Evolutionary conservation across 768 basidiomycete genomes (phyloP).

Genomic region (Podaxis mareebaensis): DNA sequence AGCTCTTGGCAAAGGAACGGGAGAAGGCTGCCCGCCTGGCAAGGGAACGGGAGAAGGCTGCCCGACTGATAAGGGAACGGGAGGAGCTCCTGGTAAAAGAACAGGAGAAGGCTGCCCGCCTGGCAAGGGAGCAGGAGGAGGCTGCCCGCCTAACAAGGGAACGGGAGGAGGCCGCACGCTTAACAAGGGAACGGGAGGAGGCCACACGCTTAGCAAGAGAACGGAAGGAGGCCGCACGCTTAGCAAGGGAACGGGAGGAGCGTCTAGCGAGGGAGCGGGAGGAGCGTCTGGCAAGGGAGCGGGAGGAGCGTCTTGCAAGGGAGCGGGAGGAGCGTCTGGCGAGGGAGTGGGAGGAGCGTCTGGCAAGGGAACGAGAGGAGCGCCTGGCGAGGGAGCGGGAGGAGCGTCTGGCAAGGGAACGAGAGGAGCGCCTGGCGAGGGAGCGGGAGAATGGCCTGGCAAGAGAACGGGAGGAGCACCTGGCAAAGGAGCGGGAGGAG

Average conservation of each 20-base stretch:
- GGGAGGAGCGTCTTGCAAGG: not conserved
- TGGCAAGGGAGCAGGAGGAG: not conserved
- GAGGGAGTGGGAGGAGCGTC: not conserved
- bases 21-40: not conserved
- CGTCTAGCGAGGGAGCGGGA: not conserved
- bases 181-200: not conserved
- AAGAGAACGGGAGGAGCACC: no score
- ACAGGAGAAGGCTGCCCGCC: not conserved
- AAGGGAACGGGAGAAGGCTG: not conserved
- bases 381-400: not conserved
- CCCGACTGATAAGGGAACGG: not conserved
- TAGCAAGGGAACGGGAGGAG: not conserved
- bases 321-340: not conserved
- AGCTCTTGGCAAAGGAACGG: not conserved
- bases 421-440: not conserved
- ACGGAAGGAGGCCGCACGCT: not conserved
- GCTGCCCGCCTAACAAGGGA: not conserved
- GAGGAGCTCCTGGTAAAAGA: not conserved
- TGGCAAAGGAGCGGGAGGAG: not conserved
- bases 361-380: not conserved
- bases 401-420: not conserved
- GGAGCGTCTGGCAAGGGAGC: not conserved
- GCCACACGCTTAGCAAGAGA: not conserved
- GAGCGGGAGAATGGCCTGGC: no score
- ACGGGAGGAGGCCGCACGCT: not conserved